Evolutionary conservation across 2,329 filamentous ascomycete genomes (phyloP), one percentile per base, ranked within the genome.

Genomic region (Phialocephala sp.): DNA sequence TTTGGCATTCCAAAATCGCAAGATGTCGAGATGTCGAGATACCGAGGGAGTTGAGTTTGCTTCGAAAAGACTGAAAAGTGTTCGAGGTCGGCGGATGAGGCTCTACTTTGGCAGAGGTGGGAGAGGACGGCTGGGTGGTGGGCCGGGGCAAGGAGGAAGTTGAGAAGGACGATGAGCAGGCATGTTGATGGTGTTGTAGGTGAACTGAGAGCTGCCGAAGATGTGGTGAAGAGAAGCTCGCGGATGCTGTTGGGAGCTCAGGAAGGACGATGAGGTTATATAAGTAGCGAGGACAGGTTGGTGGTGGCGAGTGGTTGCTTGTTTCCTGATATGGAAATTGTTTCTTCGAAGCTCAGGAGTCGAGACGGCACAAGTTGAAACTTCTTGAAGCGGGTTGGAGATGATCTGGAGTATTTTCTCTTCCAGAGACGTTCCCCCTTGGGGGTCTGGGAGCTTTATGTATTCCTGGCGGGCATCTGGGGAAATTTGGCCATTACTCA

Each of bases 101-200:
- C 63, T 73, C 74, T 84, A 82, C 80, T 87, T 89, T 76, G 87
- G 87, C 68, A 89, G 84, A 78, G 87, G 85, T 77, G 87, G 87
- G 62, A 89, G 85, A 79, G 87, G 87, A 63, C 87, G 82, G 79
- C 83, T 86, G 69, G 87, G 87, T 74, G 87, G 87, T 67, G 87
- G 87, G 72, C 87, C 87, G 62, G 87, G 87, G 84, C 87, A 89
- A 72, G 87, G 87, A 80, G 87, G 87, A 71, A 89, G 85, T 75
- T 89, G 86, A 72, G 86, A 87, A 68, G 87, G 87, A 37, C 72
- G 73, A 76, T 87, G 84, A 70, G 84, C 80, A 78, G 85, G 83
- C 83, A 87, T 85, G 67, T 77, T 80, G 78, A 67, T 61, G 64
- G 52, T 70, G 39, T 27, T 65, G 43, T 59, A 27, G 43, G 32